Evolutionary conservation across 2,329 filamentous ascomycete species (phyloP).

Genomic region (Aspergillus sp.): DNA sequence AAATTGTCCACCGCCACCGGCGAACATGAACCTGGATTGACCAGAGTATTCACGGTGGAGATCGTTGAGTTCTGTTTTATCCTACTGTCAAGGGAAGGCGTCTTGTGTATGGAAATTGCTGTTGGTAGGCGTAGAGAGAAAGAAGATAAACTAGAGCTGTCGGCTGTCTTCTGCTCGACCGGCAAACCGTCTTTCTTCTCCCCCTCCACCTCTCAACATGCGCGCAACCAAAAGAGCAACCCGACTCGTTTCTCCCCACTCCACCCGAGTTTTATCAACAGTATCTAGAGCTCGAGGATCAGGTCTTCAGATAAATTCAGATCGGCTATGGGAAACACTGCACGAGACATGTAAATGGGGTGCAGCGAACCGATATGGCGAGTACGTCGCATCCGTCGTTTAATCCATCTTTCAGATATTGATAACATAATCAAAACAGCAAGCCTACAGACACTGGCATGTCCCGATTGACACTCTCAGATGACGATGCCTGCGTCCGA

Average conservation of each 20-base stretch:
- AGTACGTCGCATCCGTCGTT: slow-evolving; percentile 12
- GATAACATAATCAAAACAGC: slow-evolving; percentile 2
- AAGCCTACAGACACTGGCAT: slow-evolving; percentile 50
- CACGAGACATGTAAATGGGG: slow-evolving; percentile 31
- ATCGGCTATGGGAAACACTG: slow-evolving; percentile 23
- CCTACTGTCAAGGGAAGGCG: no score
- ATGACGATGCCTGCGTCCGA: slow-evolving; percentile 61
- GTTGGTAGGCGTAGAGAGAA: no score
- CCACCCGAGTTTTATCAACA: slow-evolving; percentile 8
- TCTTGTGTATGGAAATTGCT: no score
- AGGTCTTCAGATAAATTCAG: slow-evolving; percentile 21
- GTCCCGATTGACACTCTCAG: slow-evolving; percentile 64
- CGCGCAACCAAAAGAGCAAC: slow-evolving; percentile 2
- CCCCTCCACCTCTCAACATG: slow-evolving; percentile 4
- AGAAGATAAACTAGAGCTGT: no score
- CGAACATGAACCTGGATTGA: no score
- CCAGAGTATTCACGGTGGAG: no score
- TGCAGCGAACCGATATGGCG: slow-evolving; percentile 21
- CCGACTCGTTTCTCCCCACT: neutral
- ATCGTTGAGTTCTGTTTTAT: no score
- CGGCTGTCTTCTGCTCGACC: no score
- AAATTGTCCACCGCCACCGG: no score
- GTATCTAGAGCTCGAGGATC: slow-evolving; percentile 10
- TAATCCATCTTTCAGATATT: neutral
- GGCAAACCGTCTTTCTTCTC: no score